Conservation (phyloP, 2,329 filamentous ascomycete genomes). For the Fusarium caatingaense region DNA sequence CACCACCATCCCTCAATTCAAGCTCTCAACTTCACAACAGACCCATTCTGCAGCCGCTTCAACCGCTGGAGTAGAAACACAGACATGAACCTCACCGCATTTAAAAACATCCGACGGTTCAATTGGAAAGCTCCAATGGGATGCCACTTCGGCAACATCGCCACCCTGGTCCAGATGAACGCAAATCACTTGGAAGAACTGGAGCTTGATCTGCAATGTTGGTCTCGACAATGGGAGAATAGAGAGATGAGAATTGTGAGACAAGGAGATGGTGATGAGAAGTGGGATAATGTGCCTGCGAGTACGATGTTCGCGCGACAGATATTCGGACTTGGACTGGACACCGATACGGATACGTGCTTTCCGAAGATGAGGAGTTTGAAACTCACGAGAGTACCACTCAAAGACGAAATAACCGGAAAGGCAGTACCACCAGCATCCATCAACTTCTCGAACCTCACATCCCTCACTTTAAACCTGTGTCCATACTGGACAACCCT, state of each 20-base stretch:
- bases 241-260: background rate
- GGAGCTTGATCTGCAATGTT: background rate
- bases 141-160: background rate
- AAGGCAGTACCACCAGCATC: background rate
- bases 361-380: background rate
- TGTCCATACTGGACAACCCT: background rate
- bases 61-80: conserved; percentile 1
- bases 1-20: background rate
- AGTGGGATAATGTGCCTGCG: background rate
- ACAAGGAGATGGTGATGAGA: accelerated
- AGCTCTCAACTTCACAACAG: background rate
- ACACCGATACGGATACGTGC: accelerated
- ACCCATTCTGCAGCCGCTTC: conserved; percentile 5
- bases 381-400: background rate
- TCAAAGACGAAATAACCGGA: background rate
- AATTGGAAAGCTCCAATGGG: conserved; percentile 12
- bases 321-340: background rate
- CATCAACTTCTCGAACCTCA: accelerated
- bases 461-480: background rate
- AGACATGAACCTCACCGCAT: background rate
- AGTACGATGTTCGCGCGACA: background rate
- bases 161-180: background rate
- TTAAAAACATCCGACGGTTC: accelerated
- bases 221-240: background rate
- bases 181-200: accelerated